A percentile compares a stretch with the other conserved stretches of the same genome.
Conservation (phyloP, 352 stramenopile genomes). For the Phytopythium vexans region DNA sequence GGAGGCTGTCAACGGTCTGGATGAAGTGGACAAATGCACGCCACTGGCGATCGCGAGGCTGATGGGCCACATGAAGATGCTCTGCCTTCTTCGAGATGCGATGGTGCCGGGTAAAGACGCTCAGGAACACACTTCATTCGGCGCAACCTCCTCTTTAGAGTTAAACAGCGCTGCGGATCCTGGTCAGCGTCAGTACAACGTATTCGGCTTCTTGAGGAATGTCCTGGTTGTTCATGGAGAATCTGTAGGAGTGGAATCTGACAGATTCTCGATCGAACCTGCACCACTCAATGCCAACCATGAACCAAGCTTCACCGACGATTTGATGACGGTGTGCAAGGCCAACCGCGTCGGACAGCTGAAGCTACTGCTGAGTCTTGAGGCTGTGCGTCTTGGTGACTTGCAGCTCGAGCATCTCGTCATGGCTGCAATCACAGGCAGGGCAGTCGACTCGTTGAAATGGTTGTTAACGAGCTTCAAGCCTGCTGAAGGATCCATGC, state of each 20-base stretch:
- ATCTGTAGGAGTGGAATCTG: too few relatives aligned
- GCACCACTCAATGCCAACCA: neutral
- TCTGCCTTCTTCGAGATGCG: neutral
- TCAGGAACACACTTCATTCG: too few relatives aligned
- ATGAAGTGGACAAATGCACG: slow-evolving; percentile 14
- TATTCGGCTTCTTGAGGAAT: too few relatives aligned
- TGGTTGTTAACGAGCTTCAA: slow-evolving; percentile 32
- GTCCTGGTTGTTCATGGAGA: too few relatives aligned
- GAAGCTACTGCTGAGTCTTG: neutral
- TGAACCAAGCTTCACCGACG: neutral
- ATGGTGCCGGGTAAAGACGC: too few relatives aligned
- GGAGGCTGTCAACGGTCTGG: neutral
- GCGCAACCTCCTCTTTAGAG: too few relatives aligned
- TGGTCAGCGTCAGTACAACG: too few relatives aligned
- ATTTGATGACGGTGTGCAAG: neutral
- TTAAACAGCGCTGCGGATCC: too few relatives aligned
- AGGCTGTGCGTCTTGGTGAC: neutral
- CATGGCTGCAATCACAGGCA: slow-evolving; percentile 19
- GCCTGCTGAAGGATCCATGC: neutral
- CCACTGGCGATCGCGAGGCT: slow-evolving; percentile 24
- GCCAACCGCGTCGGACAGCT: slow-evolving; percentile 19
- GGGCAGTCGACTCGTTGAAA: slow-evolving; percentile 30
- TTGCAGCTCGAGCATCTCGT: slow-evolving; percentile 8
- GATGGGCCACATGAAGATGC: slow-evolving; percentile 13
- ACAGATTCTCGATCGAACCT: neutral